Conservation (phyloP, 129 eudicot genomes). For the Heracleum sosnowskyi region DNA sequence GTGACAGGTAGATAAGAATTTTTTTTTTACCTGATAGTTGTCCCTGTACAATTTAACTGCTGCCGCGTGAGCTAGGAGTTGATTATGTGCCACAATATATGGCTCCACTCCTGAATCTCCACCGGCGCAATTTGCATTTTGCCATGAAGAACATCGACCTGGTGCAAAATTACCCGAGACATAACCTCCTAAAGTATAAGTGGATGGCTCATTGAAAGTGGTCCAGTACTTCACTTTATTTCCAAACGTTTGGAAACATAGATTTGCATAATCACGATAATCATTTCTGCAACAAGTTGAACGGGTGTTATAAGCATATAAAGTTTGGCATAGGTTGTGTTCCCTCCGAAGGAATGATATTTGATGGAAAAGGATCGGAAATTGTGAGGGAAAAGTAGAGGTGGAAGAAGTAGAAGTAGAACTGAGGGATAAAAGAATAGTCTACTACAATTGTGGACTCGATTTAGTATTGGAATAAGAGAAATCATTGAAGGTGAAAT, state of each 20-base stretch:
- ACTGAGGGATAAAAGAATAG: neutral
- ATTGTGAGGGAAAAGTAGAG: neutral
- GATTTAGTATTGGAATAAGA: neutral
- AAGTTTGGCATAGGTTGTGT: neutral
- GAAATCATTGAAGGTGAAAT: neutral
- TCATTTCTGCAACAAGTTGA: conserved; percentile 32
- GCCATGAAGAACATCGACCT: conserved; percentile 49
- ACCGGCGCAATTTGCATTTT: conserved; percentile 22
- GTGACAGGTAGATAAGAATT: too few species aligned
- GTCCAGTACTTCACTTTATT: conserved; percentile 65
- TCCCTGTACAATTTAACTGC: conserved; percentile 42
- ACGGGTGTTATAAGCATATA: neutral
- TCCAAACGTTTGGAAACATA: conserved; percentile 54
- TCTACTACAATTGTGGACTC: neutral
- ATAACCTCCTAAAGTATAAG: conserved; percentile 29
- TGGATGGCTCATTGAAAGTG: conserved; percentile 61
- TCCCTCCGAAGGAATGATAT: neutral
- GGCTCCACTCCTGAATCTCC: conserved; percentile 72
- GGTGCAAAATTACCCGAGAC: conserved; percentile 46
- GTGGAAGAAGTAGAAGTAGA: neutral
- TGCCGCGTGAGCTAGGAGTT: conserved; percentile 59
- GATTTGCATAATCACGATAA: conserved; percentile 53
- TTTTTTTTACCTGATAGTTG: conserved; percentile 49
- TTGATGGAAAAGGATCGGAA: neutral
- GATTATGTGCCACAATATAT: conserved; percentile 47